Evolutionary conservation across 257 asterid genomes (phyloP), one percentile per base, ranked within the genome.

Genomic region (Nicotiana noctiflora): DNA sequence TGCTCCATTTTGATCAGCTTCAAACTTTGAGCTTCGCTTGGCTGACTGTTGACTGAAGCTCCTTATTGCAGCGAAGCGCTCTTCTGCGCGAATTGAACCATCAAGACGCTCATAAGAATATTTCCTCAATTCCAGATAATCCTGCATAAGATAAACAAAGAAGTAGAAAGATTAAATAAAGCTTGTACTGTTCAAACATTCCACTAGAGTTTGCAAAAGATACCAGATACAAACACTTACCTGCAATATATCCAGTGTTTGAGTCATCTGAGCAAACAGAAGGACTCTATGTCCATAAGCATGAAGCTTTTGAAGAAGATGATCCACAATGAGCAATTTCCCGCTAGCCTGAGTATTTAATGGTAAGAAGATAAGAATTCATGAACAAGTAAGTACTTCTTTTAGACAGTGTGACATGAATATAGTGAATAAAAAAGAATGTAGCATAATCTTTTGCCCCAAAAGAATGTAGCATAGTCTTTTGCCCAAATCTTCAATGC

Each of bases 221-320:
- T 56, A 64, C 77, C 66, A 64, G 53, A 19, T n/a, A 64, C 75
- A 79, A 21, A 82, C 72, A 67, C 8, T 72, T 52, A 91, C 99
- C 97, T 95, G 99, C 82, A 95, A 85, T 80, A 95, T 87, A 83
- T 95, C 99, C 68, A 95, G 97, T 46, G 99, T 91, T 59, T 91
- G 97, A 79, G 99, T 95, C 98, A 95, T 93, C 91, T 95, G 99
- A 83, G 97, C 92, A 87, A 95, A 95, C 83, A 95, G 82, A 76
- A 95, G 93, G 85, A 93, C 92, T 27, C 97, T 95, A 52, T 93
- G 94, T 81, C 95, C 94, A 64, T 91, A 83, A 49, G 81, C 85
- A 31, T 90, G 94, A 85, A 93, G 89, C 87, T 88, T 92, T 87
- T 83, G 84, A 75, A 95, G 97, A 76, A 95, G 92, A 82, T 90